Percentiles rank a stretch among this genome's conserved stretches.
These are phyloP conservation scores for Geotrichum reessii DNA, from an alignment of 1,139 yeast species.

Conservation along the genomic window DNA sequence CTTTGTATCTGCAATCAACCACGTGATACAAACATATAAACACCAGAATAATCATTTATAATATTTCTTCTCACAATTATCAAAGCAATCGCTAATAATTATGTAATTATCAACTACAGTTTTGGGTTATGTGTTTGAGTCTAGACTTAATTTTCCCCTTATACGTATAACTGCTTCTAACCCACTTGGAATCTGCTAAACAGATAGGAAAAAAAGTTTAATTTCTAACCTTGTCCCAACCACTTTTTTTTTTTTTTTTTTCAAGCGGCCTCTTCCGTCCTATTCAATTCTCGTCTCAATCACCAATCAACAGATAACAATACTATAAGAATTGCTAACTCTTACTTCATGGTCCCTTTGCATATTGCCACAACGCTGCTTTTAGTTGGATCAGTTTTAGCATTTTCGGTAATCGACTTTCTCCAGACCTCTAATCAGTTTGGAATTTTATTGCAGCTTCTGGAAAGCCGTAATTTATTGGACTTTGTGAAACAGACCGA, in stretches of 20 bases:
- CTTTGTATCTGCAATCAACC: neutral
- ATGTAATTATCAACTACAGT: neutral
- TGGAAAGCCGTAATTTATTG: neutral
- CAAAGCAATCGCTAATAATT: neutral
- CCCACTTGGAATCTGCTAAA: too few species aligned
- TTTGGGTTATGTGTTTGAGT: neutral
- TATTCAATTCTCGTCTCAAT: neutral
- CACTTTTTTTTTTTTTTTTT: neutral
- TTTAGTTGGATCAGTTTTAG: neutral
- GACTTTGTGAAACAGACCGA: slow-evolving; percentile 32
- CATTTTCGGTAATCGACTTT: neutral
- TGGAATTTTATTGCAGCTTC: neutral
- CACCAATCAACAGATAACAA: neutral
- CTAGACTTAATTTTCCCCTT: neutral
- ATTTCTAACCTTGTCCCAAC: neutral
- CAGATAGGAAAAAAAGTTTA: neutral
- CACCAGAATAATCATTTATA: neutral
- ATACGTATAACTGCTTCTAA: too few species aligned
- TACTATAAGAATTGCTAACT: neutral
- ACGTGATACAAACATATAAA: neutral
- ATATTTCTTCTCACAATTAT: neutral
- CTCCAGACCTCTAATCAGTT: neutral
- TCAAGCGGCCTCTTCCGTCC: neutral
- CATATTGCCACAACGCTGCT: neutral
- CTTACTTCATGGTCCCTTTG: neutral